Percentiles rank a stretch among this genome's conserved stretches.
These are phyloP conservation scores for Polyporus tsugae DNA, from an alignment of 1,284 basidiomycete genomes.

Conservation along the genomic window DNA sequence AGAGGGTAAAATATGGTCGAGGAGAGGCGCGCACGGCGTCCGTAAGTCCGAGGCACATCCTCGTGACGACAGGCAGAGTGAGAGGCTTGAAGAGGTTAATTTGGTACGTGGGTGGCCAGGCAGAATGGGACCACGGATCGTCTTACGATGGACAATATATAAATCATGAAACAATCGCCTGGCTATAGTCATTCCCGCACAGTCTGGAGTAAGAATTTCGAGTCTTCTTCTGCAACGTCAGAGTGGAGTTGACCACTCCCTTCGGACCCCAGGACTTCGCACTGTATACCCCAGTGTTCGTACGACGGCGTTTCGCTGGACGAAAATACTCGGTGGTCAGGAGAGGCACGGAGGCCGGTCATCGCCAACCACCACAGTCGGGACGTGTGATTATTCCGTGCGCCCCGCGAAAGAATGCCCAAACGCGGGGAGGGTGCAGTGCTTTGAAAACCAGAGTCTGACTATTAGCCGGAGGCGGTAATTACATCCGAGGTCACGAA, in stretches of 20 bases:
- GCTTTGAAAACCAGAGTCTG: not conserved
- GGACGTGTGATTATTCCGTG: not conserved
- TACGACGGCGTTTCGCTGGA: not conserved
- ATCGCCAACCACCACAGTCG: not conserved
- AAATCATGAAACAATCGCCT: not conserved
- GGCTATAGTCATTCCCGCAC: not conserved
- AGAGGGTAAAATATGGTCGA: constrained; percentile 2
- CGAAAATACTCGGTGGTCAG: not conserved
- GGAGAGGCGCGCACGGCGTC: not conserved
- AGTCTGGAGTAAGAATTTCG: not conserved
- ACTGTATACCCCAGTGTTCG: not conserved
- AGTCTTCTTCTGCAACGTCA: not conserved
- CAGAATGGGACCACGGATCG: not conserved
- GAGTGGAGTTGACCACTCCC: not conserved
- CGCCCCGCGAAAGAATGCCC: not conserved
- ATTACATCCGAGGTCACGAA: not conserved
- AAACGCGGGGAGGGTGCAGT: not conserved
- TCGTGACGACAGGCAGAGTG: constrained; percentile 10
- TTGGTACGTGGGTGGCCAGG: constrained; percentile 6
- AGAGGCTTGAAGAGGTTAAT: not conserved
- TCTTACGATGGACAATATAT: not conserved
- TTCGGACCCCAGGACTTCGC: not conserved
- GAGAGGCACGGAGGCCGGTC: not conserved
- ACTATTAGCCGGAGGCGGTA: not conserved
- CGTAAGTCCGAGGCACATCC: not conserved